These are phyloP conservation scores for Pisolithus albus DNA, from an alignment of 768 basidiomycete genomes.

Conservation along the genomic window DNA sequence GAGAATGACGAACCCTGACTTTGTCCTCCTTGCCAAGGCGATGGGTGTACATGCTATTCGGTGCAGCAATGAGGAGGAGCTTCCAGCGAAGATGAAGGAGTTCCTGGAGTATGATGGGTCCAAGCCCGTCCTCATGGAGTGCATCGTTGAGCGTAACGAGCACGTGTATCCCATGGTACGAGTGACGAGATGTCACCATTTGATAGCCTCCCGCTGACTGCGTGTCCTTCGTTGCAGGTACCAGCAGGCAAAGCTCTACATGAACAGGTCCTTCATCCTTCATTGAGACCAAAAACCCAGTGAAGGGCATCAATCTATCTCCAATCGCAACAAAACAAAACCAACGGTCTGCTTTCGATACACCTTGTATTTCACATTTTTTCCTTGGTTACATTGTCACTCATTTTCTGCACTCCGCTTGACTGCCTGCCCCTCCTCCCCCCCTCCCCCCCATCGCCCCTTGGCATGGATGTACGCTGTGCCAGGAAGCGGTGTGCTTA, in stretches of 20 bases:
- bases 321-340: background rate
- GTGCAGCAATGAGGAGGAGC: constrained; percentile 59
- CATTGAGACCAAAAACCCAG: constrained; percentile 28
- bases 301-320: constrained; percentile 14
- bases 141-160: constrained; percentile 74
- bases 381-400: too few relatives aligned
- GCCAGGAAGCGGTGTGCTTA: too few relatives aligned
- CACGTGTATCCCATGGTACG: constrained; percentile 89
- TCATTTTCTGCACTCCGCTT: too few relatives aligned
- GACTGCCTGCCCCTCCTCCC: too few relatives aligned
- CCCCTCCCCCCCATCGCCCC: too few relatives aligned
- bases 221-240: constrained; percentile 39
- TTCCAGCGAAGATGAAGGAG: constrained; percentile 96
- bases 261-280: constrained; percentile 79
- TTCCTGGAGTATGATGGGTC: constrained; percentile 90
- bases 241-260: constrained; percentile 92
- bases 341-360: background rate
- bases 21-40: constrained; percentile 78
- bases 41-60: constrained; percentile 93
- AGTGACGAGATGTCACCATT: background rate
- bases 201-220: constrained; percentile 1
- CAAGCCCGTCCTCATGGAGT: constrained; percentile 88
- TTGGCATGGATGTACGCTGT: too few relatives aligned
- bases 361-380: too few relatives aligned
- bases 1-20: constrained; percentile 91